Conservation (phyloP, 176 grass and related monocot species). For the Neostapfia colusana region DNA sequence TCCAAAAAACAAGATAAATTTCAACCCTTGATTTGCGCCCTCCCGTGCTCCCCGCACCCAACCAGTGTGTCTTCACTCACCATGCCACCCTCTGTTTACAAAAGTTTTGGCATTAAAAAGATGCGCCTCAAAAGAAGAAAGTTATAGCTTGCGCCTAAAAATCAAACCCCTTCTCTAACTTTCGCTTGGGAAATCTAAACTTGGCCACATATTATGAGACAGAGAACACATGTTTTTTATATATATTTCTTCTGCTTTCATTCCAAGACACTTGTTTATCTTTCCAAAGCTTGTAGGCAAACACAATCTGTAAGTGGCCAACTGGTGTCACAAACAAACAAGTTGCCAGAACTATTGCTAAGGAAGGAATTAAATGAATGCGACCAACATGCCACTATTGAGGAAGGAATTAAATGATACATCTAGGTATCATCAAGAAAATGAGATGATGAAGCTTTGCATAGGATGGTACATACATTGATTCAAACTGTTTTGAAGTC, state of each 20-base stretch:
- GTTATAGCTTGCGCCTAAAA: neutral
- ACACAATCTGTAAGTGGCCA: neutral
- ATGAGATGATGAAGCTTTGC: neutral
- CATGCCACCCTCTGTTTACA: neutral
- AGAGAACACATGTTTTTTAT: neutral
- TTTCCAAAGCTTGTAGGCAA: neutral
- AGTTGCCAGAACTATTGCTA: neutral
- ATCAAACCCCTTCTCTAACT: neutral
- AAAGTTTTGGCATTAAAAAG: constrained; percentile 9
- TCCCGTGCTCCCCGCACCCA: neutral
- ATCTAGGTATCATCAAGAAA: neutral
- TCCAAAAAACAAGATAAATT: too few relatives aligned
- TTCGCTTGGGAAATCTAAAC: neutral
- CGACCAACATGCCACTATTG: neutral
- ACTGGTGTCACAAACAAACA: neutral
- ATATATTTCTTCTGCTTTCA: neutral
- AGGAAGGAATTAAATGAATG: neutral
- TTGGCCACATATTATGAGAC: neutral
- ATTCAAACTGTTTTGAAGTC: too few relatives aligned
- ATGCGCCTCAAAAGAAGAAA: neutral
- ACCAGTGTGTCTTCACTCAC: neutral
- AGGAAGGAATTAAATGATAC: neutral
- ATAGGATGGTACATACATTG: neutral
- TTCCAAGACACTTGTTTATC: neutral
- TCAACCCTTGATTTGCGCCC: neutral